Conservation (phyloP, 352 stramenopile genomes). For the Phytophthora sp. region DNA sequence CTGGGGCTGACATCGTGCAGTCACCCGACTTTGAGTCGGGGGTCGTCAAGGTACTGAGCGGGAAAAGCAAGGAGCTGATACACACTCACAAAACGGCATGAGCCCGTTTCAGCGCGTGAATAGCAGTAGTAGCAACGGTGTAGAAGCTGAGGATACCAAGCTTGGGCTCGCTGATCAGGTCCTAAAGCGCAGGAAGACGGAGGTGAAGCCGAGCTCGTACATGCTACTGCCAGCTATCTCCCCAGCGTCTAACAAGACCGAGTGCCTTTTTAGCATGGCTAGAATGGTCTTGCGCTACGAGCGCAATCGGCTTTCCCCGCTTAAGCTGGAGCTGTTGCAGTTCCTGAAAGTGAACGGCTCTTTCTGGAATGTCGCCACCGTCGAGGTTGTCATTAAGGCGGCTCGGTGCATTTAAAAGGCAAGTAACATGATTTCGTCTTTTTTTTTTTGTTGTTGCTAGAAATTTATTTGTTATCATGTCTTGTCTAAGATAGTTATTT, state of each 20-base stretch:
- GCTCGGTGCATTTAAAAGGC: too few species aligned
- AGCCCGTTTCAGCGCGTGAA: not conserved
- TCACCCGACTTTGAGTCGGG: conserved; percentile 1
- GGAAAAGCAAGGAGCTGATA: not conserved
- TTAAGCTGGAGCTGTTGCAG: conserved; percentile 6
- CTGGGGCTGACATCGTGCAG: conserved; percentile 2
- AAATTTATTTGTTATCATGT: too few species aligned
- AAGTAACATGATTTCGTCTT: too few species aligned
- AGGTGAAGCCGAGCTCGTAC: not conserved
- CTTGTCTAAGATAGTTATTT: too few species aligned
- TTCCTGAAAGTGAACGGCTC: conserved; percentile 1
- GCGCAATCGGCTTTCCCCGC: not conserved
- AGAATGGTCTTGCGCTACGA: not conserved
- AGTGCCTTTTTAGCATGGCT: conserved; percentile 9
- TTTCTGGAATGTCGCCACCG: not conserved
- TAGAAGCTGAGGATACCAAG: not conserved
- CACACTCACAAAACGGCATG: not conserved
- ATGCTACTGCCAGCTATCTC: not conserved
- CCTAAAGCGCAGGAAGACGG: conserved; percentile 1
- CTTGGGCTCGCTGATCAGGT: not conserved
- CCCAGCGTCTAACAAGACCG: conserved; percentile 2
- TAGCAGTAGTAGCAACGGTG: too few species aligned
- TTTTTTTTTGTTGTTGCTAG: too few species aligned
- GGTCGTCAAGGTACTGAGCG: conserved; percentile 5
- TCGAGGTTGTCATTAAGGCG: too few species aligned